Conservation (phyloP, 306 rosid genomes). For the Spatholobus suberectus region DNA sequence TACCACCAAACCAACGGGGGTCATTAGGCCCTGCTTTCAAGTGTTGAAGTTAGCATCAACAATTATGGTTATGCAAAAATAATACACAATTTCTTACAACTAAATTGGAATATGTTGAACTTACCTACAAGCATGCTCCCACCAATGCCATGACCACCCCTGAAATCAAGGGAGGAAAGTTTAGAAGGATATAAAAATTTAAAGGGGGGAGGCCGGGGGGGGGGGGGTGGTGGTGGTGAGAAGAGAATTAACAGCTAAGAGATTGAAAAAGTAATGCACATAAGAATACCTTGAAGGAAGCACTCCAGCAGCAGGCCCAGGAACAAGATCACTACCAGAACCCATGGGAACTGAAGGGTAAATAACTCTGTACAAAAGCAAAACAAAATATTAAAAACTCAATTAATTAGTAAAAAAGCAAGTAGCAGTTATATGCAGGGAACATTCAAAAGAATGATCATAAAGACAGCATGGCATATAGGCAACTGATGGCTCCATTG, state of each 20-base stretch:
- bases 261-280: constrained; percentile 8
- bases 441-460: neutral
- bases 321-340: constrained; percentile 65
- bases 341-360: constrained; percentile 68
- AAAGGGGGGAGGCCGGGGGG: too few species aligned
- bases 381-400: constrained; percentile 7
- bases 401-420: neutral
- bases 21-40: constrained; percentile 72
- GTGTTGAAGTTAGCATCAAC: constrained; percentile 27
- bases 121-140: constrained; percentile 83
- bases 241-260: neutral
- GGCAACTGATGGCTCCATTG: constrained; percentile 22
- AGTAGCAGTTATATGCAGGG: neutral
- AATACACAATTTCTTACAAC: neutral
- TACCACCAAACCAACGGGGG: constrained; percentile 69
- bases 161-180: constrained; percentile 40
- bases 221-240: too few species aligned
- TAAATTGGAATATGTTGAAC: constrained; percentile 28
- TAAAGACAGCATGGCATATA: constrained; percentile 9
- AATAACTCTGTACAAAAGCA: constrained; percentile 50
- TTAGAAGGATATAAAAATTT: neutral
- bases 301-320: constrained; percentile 85
- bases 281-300: constrained; percentile 64
- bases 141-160: constrained; percentile 61
- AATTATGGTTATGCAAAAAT: constrained; percentile 5